Conservation (phyloP, 441 rosid genomes). For the Croton laevigatus region DNA sequence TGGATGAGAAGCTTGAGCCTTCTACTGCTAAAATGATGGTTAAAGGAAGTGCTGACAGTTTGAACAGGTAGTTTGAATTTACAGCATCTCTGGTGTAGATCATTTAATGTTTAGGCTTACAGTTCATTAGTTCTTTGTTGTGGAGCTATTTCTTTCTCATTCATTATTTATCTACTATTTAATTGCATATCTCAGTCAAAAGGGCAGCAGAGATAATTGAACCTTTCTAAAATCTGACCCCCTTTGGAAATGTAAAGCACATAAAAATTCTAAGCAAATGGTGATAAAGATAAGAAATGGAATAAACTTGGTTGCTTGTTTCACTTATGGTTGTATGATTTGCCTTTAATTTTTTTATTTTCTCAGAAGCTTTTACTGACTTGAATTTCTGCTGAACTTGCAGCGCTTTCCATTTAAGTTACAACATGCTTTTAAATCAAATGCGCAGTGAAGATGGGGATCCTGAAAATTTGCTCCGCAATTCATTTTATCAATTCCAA, state of each 20-base stretch:
- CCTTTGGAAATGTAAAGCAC: neutral
- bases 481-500: slow-evolving; percentile 98
- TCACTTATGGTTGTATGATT: neutral
- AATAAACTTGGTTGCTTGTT: neutral
- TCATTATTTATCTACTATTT: neutral
- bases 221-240: neutral
- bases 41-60: slow-evolving; percentile 93
- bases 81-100: slow-evolving; percentile 1
- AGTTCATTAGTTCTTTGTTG: neutral
- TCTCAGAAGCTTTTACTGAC: slow-evolving; percentile 16
- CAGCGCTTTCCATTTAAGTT: slow-evolving; percentile 98
- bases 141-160: neutral
- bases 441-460: slow-evolving; percentile 89
- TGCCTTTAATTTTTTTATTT: neutral
- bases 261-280: neutral
- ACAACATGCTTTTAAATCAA: slow-evolving; percentile 99
- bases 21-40: slow-evolving; percentile 92
- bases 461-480: slow-evolving; percentile 94
- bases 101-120: neutral
- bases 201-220: neutral
- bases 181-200: neutral
- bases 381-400: slow-evolving; percentile 21
- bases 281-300: neutral
- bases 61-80: slow-evolving; percentile 65
- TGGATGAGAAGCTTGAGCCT: slow-evolving; percentile 97